These are phyloP conservation scores for Eucalyptus coolabah DNA, from an alignment of 345 rosid genomes.

Conservation along the genomic window DNA sequence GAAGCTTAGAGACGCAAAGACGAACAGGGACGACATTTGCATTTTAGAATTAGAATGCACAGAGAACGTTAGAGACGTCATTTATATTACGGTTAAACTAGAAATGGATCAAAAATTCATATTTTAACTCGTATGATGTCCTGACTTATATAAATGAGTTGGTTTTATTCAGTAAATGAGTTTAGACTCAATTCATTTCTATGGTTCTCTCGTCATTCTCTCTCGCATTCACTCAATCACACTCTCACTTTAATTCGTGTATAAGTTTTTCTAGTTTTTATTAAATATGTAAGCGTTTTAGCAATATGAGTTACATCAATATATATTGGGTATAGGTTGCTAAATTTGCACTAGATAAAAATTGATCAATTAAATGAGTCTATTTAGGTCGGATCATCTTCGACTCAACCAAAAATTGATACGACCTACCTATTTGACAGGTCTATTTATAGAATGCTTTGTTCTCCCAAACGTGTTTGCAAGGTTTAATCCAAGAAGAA, in stretches of 20 bases:
- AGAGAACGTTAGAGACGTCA: not conserved
- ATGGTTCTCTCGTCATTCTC: not conserved
- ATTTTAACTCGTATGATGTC: not conserved
- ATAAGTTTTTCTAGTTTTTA: no score
- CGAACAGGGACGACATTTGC: not conserved
- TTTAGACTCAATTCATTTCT: no score
- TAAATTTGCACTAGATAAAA: no score
- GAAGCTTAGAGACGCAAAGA: not conserved
- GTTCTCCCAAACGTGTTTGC: not conserved
- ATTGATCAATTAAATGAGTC: no score
- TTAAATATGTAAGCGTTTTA: not conserved
- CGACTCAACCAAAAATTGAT: no score
- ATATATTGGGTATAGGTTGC: rapidly evolving
- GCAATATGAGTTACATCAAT: rapidly evolving
- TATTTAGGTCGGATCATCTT: no score
- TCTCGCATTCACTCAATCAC: not conserved
- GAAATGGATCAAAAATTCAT: not conserved
- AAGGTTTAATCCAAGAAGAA: not conserved
- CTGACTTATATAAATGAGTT: not conserved
- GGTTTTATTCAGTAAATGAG: no score
- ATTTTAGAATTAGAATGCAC: not conserved
- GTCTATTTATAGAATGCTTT: no score
- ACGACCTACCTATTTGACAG: rapidly evolving
- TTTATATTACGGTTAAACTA: not conserved
- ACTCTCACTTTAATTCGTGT: rapidly evolving